Conservation (phyloP, 331 rosid genomes). For the Quercus tomentella region DNA sequence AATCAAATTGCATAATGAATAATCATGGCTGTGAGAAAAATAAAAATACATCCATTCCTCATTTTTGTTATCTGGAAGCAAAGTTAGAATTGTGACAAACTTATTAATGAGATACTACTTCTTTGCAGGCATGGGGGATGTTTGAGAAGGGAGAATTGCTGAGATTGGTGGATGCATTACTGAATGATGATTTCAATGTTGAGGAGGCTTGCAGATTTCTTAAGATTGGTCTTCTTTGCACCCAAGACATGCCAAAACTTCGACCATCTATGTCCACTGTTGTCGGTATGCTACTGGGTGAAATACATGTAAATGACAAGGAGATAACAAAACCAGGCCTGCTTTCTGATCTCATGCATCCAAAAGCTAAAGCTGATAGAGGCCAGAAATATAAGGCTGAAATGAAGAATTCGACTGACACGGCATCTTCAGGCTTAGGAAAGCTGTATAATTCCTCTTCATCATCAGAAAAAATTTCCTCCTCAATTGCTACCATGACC, state of each 20-base stretch:
- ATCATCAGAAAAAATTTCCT: constrained; percentile 17
- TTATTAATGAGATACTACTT: neutral
- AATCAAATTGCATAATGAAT: neutral
- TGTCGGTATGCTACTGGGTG: constrained; percentile 62
- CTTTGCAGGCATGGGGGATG: constrained; percentile 65
- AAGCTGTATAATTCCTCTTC: constrained; percentile 39
- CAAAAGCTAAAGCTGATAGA: constrained; percentile 11
- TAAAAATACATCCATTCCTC: neutral
- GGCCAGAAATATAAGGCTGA: constrained; percentile 23
- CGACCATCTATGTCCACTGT: constrained; percentile 82
- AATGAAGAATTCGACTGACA: constrained; percentile 24
- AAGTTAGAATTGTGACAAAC: neutral
- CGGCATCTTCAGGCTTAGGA: constrained; percentile 27
- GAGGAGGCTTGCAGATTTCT: constrained; percentile 70
- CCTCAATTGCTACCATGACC: constrained; percentile 62
- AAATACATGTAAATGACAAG: constrained; percentile 37
- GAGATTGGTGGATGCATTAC: constrained; percentile 47
- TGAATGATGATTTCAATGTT: constrained; percentile 32
- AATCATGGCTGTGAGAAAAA: neutral
- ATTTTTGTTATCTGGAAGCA: neutral
- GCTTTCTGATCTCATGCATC: constrained; percentile 51
- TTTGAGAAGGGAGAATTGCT: constrained; percentile 49
- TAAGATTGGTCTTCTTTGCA: constrained; percentile 84
- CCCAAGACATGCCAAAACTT: constrained; percentile 71
- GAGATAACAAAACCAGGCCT: constrained; percentile 66